Evolutionary conservation across 805 yeast species (phyloP).

Genomic region (Starmerella stellata): DNA sequence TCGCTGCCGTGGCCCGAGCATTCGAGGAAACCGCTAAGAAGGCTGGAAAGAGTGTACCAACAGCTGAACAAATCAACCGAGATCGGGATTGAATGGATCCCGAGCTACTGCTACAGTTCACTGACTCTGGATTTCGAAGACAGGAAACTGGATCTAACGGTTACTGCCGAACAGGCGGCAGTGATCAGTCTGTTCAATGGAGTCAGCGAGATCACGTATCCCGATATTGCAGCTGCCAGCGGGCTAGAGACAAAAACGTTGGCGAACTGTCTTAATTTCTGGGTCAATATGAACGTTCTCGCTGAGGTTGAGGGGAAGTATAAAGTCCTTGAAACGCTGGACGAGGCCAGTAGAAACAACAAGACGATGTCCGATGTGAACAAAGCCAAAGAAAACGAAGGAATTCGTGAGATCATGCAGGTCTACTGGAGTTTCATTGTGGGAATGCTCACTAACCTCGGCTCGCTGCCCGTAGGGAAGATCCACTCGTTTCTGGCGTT

Average conservation of each 20-base stretch:
- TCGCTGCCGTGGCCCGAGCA: background rate
- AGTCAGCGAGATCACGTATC: background rate
- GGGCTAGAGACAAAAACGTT: background rate
- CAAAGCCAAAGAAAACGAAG: slow-evolving; percentile 1
- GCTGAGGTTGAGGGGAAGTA: slow-evolving; percentile 26
- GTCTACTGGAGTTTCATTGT: slow-evolving; percentile 32
- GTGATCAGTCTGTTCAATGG: slow-evolving; percentile 34
- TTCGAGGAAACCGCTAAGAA: background rate
- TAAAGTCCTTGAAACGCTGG: slow-evolving; percentile 24
- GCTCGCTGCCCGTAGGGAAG: slow-evolving; percentile 30
- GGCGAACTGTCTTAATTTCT: slow-evolving; percentile 26
- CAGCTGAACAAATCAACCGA: background rate
- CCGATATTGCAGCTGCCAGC: background rate
- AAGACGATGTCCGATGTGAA: background rate
- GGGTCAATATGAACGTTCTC: slow-evolving; percentile 47
- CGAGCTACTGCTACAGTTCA: slow-evolving; percentile 43
- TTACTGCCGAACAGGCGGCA: slow-evolving; percentile 52
- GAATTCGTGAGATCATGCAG: slow-evolving; percentile 22
- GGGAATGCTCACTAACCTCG: slow-evolving; percentile 42
- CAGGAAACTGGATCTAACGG: slow-evolving; percentile 29
- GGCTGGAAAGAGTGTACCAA: background rate
- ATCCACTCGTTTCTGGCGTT: slow-evolving; percentile 37
- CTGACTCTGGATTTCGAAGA: slow-evolving; percentile 41
- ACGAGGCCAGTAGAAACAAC: slow-evolving; percentile 3
- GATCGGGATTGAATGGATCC: slow-evolving; percentile 40